phyloP scores from a whole-genome alignment of 1,139 yeast genomes.

The Protomyces gravidus region DNA sequence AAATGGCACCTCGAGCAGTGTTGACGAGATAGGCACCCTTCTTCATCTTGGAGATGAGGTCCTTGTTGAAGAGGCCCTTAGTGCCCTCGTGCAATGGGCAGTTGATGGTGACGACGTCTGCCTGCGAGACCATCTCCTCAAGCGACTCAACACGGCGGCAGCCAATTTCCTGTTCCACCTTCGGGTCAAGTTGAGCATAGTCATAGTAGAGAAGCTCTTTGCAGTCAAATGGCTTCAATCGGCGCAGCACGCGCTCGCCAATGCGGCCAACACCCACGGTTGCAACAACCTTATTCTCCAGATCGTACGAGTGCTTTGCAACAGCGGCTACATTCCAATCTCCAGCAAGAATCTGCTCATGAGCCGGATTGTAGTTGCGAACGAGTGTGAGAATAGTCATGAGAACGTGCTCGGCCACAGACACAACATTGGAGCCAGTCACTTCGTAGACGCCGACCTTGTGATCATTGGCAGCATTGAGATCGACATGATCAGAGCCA shows the following conservation, averaged over 20 bases:
- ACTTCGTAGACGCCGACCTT: constrained; percentile 69
- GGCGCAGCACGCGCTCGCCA: constrained; percentile 70
- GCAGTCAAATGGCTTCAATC: constrained; percentile 69
- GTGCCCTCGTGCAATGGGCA: constrained; percentile 73
- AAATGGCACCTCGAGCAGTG: constrained; percentile 81
- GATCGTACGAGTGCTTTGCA: constrained; percentile 67
- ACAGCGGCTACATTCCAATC: constrained; percentile 77
- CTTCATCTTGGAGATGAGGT: constrained; percentile 66
- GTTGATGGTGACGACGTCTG: constrained; percentile 74
- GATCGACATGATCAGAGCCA: constrained; percentile 77
- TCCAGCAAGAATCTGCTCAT: constrained; percentile 58
- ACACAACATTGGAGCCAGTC: constrained; percentile 74
- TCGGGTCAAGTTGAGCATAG: constrained; percentile 63
- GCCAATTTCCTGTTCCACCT: constrained; percentile 53
- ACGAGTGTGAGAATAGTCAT: constrained; percentile 66
- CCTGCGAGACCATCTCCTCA: constrained; percentile 63
- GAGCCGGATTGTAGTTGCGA: constrained; percentile 75
- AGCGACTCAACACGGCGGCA: constrained; percentile 60
- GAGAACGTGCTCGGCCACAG: constrained; percentile 77
- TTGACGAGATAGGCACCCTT: constrained; percentile 73
- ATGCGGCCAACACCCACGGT: constrained; percentile 83
- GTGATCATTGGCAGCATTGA: constrained; percentile 63
- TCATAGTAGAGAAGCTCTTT: constrained; percentile 70
- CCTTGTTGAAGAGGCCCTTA: constrained; percentile 62
- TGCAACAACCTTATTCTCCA: constrained; percentile 70